Conservation (phyloP, 2,329 filamentous ascomycete genomes). For the Neopestalotiopsis rosae region DNA sequence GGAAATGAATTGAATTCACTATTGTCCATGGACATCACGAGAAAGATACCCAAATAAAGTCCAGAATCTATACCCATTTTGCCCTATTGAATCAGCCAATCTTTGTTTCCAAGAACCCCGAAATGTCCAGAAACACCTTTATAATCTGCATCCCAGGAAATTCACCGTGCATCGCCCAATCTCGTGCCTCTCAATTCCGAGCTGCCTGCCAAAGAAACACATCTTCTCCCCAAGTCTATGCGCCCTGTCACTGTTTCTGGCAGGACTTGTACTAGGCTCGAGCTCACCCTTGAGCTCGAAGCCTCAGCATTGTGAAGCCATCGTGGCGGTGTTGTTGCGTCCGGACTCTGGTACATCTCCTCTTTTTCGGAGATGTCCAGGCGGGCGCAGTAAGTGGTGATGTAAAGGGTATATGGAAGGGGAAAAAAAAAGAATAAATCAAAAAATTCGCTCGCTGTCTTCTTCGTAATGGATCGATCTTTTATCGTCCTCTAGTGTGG, state of each 20-base stretch:
- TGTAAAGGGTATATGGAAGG: background rate
- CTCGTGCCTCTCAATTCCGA: background rate
- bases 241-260: background rate
- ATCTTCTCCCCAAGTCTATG: constrained; percentile 2
- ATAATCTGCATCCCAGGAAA: background rate
- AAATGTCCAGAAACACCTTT: background rate
- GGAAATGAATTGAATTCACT: background rate
- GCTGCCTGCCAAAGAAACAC: background rate
- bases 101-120: background rate
- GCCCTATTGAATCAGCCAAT: background rate
- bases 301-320: constrained; percentile 6
- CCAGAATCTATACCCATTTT: constrained; percentile 1
- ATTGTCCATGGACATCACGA: constrained; percentile 10
- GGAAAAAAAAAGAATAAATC: background rate
- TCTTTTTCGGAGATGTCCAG: background rate
- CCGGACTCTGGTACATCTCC: constrained; percentile 11
- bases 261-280: background rate
- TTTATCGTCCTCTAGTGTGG: background rate
- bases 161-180: background rate
- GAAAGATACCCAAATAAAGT: constrained; percentile 8
- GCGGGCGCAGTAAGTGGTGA: background rate
- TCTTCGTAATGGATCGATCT: background rate
- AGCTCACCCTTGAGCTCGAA: background rate
- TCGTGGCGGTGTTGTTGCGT: constrained; percentile 14
- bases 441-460: background rate